Base-by-base conservation (phyloP, 2,329 filamentous ascomycete species). In the Blumeriella jaapii region DNA sequence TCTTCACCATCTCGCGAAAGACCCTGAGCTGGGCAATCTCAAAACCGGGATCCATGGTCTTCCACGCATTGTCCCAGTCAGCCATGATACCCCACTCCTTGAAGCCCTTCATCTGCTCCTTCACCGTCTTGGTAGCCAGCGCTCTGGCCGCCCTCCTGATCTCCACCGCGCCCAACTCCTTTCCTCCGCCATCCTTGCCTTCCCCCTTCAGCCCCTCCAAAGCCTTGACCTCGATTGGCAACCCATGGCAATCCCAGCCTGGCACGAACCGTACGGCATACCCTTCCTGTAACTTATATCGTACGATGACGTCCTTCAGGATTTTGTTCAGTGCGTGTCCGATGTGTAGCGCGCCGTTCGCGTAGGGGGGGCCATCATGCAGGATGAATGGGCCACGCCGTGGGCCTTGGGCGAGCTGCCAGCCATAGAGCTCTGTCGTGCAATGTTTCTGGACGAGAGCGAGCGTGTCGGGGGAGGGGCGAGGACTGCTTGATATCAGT, bases 321-420 rank as follows among this genome's bases (percentile, higher is more conserved):
- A 96, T 80, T 62, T 98, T 98, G 61, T 98, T 98, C 55, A 98
- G 65, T 22, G 91, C 86, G 65, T 98, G 91, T 2, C 91, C 91
- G 41, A 93, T 76, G 54, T 98, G 91, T 7, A 98, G 70, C 28
- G 71, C 72, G 10, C 91, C 91, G 61, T 98, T 98, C 45, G 91
- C 91, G 57, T 96, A 98, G 0, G 91, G 91, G 0, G 91, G 91
- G 0, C 91, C 91, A 74, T 98, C 91, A 55, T 96, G 91, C 6
- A 98, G 67, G 2, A 86, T 65, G 47, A 96, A 98, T 0, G 69
- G 65, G n/a, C n/a, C n/a, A n/a, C n/a, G n/a, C n/a, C n/a, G n/a
- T n/a, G n/a, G n/a, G n/a, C n/a, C n/a, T n/a, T n/a, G n/a, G n/a
- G n/a, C n/a, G n/a, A n/a, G n/a, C 64, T 98, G 91, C 87, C 87